Base-by-base conservation (phyloP, 2,329 filamentous ascomycete genomes). In the Clarireedia homoeocarpa region DNA sequence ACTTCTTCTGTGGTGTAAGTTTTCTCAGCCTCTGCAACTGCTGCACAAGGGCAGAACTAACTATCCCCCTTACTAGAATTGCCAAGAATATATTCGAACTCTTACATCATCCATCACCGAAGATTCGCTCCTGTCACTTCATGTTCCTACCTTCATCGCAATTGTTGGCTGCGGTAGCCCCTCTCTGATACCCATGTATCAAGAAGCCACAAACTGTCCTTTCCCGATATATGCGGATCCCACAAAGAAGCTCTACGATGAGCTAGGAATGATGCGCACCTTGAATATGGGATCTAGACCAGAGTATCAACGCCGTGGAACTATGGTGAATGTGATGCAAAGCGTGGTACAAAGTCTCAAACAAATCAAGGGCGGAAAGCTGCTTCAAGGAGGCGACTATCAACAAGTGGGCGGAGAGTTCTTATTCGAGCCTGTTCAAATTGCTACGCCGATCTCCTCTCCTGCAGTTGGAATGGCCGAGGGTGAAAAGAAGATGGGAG, bases 181-280 rank as follows among this genome's bases (percentile, higher is more conserved):
- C 2, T 71, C 73, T n/a, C 68, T 83, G 5, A 83, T 84, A 52
- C 66, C 73, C 30, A 75, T 75, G 68, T 83, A 83, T 65, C 67
- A 66, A 9, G 61, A 70, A 30, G 68, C 72, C 34, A 81, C 79
- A 0, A 59, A 59, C 7, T 81, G 78, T 58, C 71, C 74, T 1
- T 84, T 78, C 65, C 76, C 77, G 7, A 75, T 83, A 57, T 84
- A 81, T 70, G 74, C 79, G 10, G 80, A 84, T 59, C 80, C 80
- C 0, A 75, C 74, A 0, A 72, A 73, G 54, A 73, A 74, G 48
- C 70, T 84, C 2, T 82, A 83, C 68, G 68, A 75, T n/a, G 63
- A 72, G 9, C 72, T 85, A 0, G 76, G 75, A 36, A 80, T 84
- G 79, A 70, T 71, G 3, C 72, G 71, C 23, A 79, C 77, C 3